Conservation (phyloP, 2,329 filamentous ascomycete species). For the Rutstroemia sp. region DNA sequence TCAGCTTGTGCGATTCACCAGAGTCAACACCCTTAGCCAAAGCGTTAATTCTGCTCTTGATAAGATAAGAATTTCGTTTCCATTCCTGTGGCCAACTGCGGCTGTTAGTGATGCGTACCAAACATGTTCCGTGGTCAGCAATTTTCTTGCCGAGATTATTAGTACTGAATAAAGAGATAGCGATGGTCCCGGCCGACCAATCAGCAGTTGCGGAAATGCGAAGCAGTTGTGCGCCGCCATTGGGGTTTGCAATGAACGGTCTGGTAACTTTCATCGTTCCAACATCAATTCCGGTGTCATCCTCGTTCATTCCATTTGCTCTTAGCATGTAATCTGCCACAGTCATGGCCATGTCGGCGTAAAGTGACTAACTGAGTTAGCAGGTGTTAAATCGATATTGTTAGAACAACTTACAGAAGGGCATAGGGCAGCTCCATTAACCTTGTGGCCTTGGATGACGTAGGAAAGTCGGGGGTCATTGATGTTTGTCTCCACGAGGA, state of each 20-base stretch:
- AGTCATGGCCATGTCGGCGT: background rate
- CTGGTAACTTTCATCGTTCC: conserved; percentile 51
- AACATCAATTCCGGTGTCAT: conserved; percentile 46
- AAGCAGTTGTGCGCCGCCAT: background rate
- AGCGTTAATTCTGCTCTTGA: background rate
- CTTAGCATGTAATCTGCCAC: conserved; percentile 47
- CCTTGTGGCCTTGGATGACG: background rate
- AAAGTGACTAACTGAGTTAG: background rate
- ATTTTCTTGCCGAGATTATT: background rate
- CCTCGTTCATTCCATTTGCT: conserved; percentile 24
- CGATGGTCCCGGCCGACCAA: background rate
- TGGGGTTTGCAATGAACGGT: background rate
- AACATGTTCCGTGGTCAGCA: background rate
- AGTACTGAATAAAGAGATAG: background rate
- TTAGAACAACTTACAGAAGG: background rate
- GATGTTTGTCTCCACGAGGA: background rate
- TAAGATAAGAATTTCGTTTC: background rate
- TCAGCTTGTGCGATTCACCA: conserved; percentile 28
- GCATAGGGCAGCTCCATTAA: background rate
- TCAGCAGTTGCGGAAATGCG: background rate
- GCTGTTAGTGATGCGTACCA: background rate
- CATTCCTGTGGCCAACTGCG: background rate
- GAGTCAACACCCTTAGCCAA: conserved; percentile 1
- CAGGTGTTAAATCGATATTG: too few relatives aligned
- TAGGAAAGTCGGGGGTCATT: background rate